Evolutionary conservation across 106 monocot species (phyloP).

Genomic region (Ottelia alismoides): DNA sequence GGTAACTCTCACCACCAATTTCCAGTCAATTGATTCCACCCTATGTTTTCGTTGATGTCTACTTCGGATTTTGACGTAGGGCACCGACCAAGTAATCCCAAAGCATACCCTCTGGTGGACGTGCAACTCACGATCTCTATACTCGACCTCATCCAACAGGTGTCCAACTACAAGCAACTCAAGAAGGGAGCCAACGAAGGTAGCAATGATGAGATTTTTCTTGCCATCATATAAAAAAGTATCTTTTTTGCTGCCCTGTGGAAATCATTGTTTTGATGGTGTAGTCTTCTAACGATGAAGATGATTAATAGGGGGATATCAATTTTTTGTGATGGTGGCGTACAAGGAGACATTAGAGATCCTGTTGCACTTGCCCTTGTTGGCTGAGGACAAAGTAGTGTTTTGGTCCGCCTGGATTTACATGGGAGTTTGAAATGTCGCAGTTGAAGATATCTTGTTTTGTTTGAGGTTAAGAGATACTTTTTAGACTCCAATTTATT

Average conservation of each 20-base stretch:
- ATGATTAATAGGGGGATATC: conserved; percentile 74
- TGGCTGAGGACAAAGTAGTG: conserved; percentile 73
- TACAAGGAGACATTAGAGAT: conserved; percentile 75
- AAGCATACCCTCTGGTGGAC: conserved; percentile 85
- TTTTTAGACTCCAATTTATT: too few relatives aligned
- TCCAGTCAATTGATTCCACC: too few relatives aligned
- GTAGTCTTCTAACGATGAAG: conserved; percentile 77
- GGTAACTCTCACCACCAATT: too few relatives aligned
- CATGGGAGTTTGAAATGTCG: too few relatives aligned
- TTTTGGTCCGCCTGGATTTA: not conserved
- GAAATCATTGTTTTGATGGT: too few relatives aligned
- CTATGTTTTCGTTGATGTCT: too few relatives aligned
- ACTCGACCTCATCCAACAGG: conserved; percentile 77
- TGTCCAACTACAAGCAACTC: conserved; percentile 86
- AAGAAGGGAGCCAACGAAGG: conserved; percentile 96
- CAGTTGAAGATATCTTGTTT: too few relatives aligned
- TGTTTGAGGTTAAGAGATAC: too few relatives aligned
- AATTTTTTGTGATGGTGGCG: conserved; percentile 84
- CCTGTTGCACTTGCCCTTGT: conserved; percentile 68
- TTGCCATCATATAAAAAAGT: too few relatives aligned
- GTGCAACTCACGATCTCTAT: conserved; percentile 78
- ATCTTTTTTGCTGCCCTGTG: too few relatives aligned
- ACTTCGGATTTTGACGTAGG: conserved; percentile 21
- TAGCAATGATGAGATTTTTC: too few relatives aligned
- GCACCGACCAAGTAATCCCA: conserved; percentile 69